These are phyloP conservation scores for Kuraishia borneana DNA, from an alignment of 805 yeast genomes.

Conservation along the genomic window DNA sequence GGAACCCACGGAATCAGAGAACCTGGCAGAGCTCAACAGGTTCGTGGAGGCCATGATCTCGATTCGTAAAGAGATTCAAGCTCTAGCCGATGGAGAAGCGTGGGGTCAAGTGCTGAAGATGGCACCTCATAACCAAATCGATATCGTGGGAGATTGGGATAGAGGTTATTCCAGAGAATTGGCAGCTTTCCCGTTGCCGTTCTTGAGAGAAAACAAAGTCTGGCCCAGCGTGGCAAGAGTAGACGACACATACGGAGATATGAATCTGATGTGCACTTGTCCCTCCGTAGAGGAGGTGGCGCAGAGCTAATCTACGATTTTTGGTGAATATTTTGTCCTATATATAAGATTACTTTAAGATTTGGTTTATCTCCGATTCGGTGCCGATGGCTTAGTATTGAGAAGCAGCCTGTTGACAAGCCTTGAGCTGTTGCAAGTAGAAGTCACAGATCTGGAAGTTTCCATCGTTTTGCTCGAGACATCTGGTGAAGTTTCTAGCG, in stretches of 20 bases:
- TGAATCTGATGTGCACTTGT: conserved; percentile 88
- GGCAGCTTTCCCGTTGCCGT: conserved; percentile 88
- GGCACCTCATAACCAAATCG: conserved; percentile 86
- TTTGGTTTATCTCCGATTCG: background rate
- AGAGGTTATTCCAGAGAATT: conserved; percentile 88
- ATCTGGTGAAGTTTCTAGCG: conserved; percentile 91
- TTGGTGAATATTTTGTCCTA: conserved; percentile 2
- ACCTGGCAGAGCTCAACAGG: conserved; percentile 78
- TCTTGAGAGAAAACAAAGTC: conserved; percentile 62
- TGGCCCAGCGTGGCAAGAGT: conserved; percentile 95
- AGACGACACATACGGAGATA: conserved; percentile 91
- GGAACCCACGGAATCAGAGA: conserved; percentile 96
- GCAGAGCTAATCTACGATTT: background rate
- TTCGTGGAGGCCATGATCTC: conserved; percentile 80
- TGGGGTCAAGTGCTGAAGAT: conserved; percentile 68
- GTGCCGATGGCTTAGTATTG: conserved; percentile 41
- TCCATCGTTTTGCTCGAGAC: conserved; percentile 88
- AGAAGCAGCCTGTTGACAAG: conserved; percentile 90
- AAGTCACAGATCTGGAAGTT: conserved; percentile 96
- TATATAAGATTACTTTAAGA: conserved; percentile 5
- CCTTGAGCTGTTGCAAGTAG: conserved; percentile 94
- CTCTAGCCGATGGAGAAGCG: conserved; percentile 53
- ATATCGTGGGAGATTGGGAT: conserved; percentile 71
- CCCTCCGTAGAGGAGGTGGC: conserved; percentile 74
- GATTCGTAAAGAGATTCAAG: conserved; percentile 74